A percentile compares a stretch with the other conserved stretches of the same genome.
These are phyloP conservation scores for Trichophyton benhamiae DNA, from an alignment of 2,329 filamentous ascomycete species.

Conservation along the genomic window DNA sequence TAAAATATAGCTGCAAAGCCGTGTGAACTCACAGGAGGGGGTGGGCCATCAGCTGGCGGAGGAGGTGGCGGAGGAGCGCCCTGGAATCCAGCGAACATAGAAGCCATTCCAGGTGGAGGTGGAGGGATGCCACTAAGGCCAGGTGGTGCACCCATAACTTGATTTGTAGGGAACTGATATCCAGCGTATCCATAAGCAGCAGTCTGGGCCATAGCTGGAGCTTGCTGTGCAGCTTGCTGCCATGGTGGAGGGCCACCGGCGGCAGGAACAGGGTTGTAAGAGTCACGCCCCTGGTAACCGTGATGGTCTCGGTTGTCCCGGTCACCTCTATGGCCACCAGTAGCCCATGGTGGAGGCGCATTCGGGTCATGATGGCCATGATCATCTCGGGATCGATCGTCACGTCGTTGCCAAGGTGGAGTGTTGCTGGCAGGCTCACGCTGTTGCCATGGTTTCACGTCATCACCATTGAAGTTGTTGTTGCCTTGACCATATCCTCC, in stretches of 20 bases:
- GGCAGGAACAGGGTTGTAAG: constrained; percentile 18
- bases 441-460: constrained; percentile 79
- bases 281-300: constrained; percentile 19
- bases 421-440: constrained; percentile 65
- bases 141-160: constrained; percentile 42
- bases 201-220: constrained; percentile 27
- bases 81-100: constrained; percentile 26
- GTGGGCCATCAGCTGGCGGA: constrained; percentile 31
- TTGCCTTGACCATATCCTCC: constrained; percentile 45
- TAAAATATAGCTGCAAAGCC: neutral
- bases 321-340: constrained; percentile 19
- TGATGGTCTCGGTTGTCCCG: constrained; percentile 33
- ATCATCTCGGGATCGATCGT: constrained; percentile 45
- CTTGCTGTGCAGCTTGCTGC: constrained; percentile 43
- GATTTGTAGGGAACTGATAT: constrained; percentile 38
- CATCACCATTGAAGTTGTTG: constrained; percentile 30
- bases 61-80: constrained; percentile 29
- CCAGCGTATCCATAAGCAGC: constrained; percentile 47
- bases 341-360: constrained; percentile 23
- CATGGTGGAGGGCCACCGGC: constrained; percentile 44
- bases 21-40: constrained; percentile 28
- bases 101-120: constrained; percentile 35
- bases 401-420: constrained; percentile 60
- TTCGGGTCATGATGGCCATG: constrained; percentile 19
- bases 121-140: constrained; percentile 50